Evolutionary conservation across 2,329 filamentous ascomycete genomes (phyloP).

Genomic region (Pseudocercospora ulei): DNA sequence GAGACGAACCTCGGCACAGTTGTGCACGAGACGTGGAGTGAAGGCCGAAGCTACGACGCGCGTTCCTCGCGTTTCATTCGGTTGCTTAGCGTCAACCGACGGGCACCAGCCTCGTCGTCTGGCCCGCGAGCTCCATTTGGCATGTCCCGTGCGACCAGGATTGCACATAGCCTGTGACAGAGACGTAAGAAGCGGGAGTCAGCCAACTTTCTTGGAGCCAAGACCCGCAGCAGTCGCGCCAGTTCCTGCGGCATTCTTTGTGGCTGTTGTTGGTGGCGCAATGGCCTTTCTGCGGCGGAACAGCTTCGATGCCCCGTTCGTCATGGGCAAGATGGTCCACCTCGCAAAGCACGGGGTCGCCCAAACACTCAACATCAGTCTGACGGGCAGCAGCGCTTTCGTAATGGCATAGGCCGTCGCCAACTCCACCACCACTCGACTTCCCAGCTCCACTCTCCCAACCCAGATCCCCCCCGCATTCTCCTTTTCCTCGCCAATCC

Average conservation of each 20-base stretch:
- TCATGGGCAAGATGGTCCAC: slow-evolving; percentile 47
- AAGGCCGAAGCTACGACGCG: too few species aligned
- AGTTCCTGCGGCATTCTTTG: slow-evolving; percentile 29
- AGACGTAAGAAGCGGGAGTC: too few species aligned
- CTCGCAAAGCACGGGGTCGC: slow-evolving; percentile 86
- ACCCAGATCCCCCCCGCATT: slow-evolving; percentile 32
- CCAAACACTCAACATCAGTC: slow-evolving; percentile 73
- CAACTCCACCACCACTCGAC: slow-evolving; percentile 53
- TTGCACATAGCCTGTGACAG: too few species aligned
- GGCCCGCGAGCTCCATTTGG: too few species aligned
- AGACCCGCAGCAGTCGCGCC: slow-evolving; percentile 32
- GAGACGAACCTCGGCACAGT: too few species aligned
- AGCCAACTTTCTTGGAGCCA: slow-evolving; percentile 23
- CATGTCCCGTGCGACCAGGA: too few species aligned
- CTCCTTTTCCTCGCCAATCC: slow-evolving; percentile 54
- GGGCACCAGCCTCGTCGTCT: too few species aligned
- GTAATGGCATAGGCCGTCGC: slow-evolving; percentile 86
- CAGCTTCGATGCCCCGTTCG: slow-evolving; percentile 35
- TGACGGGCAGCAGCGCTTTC: slow-evolving; percentile 68
- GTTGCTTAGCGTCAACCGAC: too few species aligned
- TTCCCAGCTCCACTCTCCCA: slow-evolving; percentile 40
- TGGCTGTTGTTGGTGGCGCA: slow-evolving; percentile 1
- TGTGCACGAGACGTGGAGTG: too few species aligned
- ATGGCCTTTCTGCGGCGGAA: slow-evolving; percentile 31
- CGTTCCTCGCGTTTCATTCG: too few species aligned